phyloP scores from a whole-genome alignment of 2,329 filamentous ascomycete species.

The Colletotrichum sansevieriae region DNA sequence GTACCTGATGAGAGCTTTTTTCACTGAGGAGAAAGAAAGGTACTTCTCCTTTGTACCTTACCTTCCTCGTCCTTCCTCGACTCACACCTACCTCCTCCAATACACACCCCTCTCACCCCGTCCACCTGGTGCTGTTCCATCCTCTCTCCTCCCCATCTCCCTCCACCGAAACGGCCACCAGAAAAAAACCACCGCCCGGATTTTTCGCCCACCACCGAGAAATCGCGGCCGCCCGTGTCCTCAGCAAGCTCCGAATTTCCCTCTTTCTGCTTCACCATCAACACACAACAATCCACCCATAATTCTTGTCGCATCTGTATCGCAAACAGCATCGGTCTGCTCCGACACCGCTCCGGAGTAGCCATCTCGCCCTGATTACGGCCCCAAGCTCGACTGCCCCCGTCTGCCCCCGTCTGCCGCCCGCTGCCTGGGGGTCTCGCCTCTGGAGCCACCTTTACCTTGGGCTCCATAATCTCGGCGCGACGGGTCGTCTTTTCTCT shows the following conservation, averaged over 20 bases:
- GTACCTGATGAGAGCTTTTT: too few relatives aligned
- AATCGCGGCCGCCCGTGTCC: conserved; percentile 39
- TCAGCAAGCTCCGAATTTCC: conserved; percentile 23
- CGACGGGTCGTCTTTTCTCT: conserved; percentile 42
- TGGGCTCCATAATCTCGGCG: conserved; percentile 41
- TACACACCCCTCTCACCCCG: too few relatives aligned
- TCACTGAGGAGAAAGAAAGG: neutral
- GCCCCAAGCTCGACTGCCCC: neutral
- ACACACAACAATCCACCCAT: neutral
- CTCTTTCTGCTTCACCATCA: neutral
- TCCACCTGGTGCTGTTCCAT: neutral
- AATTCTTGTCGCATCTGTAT: neutral
- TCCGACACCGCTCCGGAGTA: conserved; percentile 28
- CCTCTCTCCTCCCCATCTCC: neutral
- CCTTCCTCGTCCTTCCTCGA: neutral
- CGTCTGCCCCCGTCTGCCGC: neutral
- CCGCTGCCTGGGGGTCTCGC: conserved; percentile 31
- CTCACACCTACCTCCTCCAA: neutral
- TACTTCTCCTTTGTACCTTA: conserved; percentile 7
- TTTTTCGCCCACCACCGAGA: conserved; percentile 40
- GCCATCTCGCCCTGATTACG: neutral
- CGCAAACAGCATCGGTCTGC: conserved; percentile 1
- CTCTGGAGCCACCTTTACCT: conserved; percentile 39
- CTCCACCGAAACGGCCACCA: conserved; percentile 18
- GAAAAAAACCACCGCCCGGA: conserved; percentile 35